Evolutionary conservation across 306 rosid species (phyloP), one percentile per base, ranked within the genome.

Genomic region (Citrullus mucosospermus): DNA sequence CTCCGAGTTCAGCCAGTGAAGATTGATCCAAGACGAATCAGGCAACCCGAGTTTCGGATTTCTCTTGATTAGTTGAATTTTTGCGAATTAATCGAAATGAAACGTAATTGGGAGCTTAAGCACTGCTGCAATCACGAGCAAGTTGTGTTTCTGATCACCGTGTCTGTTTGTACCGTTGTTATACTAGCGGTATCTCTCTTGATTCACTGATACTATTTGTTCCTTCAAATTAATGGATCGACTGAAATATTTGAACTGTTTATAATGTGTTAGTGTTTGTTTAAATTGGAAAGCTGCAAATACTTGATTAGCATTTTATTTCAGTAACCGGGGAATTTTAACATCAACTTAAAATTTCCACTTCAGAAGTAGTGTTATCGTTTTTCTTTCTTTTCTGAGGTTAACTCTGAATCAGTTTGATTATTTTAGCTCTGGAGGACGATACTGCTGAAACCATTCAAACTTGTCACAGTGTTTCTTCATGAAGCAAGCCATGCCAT

Each of bases 401-500:
- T 50, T 51, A 66, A 41, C 25, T 34, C 61, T 65, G 75, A 63
- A 62, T 32, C 44, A 48, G 36, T 78, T 25, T 65, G 34, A 28
- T 84, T 81, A 46, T 87, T 81, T 32, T 75, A 94, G 98, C 86
- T 93, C 41, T 93, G 98, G 98, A 91, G 98, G 88, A 93, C 98
- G 36, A 48, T 93, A 28, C 57, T 93, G 22, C 91, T 93, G 59
- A 91, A 93, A 56, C 98, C 98, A 34, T 93, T 93, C 84, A 93
- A 93, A 90, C 98, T 93, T 88, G 88, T 91, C 79, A 93, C 97
- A 2, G 98, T 93, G 83, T 93, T 91, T 85, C 82, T 93, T 78
- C 98, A 93, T 8, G 98, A 93, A 87, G 91, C 91, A 8, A 93
- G 98, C 84, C 98, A 93, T 87, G 98, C 98, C 51, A 76, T 93